A percentile compares a stretch with the other conserved stretches of the same genome.
These are phyloP conservation scores for Cutaneotrichosporon sp. DNA, from an alignment of 1,284 basidiomycete genomes.

Conservation along the genomic window DNA sequence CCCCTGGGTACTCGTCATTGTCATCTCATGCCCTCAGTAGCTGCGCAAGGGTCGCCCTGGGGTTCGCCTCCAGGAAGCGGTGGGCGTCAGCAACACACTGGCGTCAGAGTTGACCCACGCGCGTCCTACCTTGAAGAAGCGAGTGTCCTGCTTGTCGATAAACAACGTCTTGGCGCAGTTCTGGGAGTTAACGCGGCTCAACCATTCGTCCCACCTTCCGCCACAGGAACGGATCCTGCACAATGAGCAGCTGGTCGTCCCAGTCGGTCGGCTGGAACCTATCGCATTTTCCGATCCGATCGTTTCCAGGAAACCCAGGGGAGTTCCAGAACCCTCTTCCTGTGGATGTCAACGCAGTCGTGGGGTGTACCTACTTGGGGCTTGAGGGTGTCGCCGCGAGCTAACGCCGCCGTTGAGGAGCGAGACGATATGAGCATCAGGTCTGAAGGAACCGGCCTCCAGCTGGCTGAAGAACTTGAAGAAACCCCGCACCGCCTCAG, in stretches of 20 bases:
- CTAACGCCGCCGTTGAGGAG: conserved; percentile 41
- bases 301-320: conserved; percentile 7
- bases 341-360: not conserved
- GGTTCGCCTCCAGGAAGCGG: not conserved
- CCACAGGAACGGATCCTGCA: conserved; percentile 54
- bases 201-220: conserved; percentile 41
- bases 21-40: not conserved
- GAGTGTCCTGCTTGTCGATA: not conserved
- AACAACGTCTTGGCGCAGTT: conserved; percentile 29
- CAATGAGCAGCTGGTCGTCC: conserved; percentile 39
- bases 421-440: conserved; percentile 33
- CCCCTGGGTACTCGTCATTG: too few relatives aligned
- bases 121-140: conserved; percentile 16
- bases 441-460: conserved; percentile 28
- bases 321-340: not conserved
- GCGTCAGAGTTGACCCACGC: not conserved
- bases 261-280: conserved; percentile 42
- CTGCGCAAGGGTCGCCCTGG: not conserved
- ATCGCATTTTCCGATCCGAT: conserved; percentile 36
- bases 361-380: not conserved
- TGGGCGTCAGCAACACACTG: not conserved
- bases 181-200: conserved; percentile 15
- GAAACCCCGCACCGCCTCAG: conserved; percentile 43
- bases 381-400: not conserved
- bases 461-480: conserved; percentile 39